These are phyloP conservation scores for Botryotinia narcissicola DNA, from an alignment of 2,329 filamentous ascomycete genomes.

Conservation along the genomic window DNA sequence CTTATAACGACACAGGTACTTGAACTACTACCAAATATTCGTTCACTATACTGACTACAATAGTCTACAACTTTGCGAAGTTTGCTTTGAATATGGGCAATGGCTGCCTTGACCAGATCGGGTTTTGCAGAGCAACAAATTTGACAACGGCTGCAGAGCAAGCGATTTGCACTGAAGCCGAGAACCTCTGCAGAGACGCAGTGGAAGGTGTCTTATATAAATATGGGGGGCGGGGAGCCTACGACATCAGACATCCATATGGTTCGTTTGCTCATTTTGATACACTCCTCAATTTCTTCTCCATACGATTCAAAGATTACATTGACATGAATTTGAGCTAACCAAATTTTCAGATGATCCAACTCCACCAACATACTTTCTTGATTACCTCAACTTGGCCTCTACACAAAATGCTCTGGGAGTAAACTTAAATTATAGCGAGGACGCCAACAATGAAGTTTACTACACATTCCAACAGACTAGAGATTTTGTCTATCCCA, in stretches of 20 bases:
- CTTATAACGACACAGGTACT: slow-evolving; percentile 31
- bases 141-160: slow-evolving; percentile 38
- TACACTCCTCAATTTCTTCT: neutral
- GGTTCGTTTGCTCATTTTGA: neutral
- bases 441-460: slow-evolving; percentile 41
- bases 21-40: neutral
- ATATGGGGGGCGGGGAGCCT: slow-evolving; percentile 44
- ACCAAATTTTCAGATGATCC: slow-evolving; percentile 42
- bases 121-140: slow-evolving; percentile 48
- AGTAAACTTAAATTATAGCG: slow-evolving; percentile 20
- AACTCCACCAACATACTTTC: slow-evolving; percentile 49
- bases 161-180: slow-evolving; percentile 51
- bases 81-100: slow-evolving; percentile 47
- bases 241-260: slow-evolving; percentile 52
- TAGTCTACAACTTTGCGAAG: slow-evolving; percentile 55
- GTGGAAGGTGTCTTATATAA: slow-evolving; percentile 45
- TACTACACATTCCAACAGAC: slow-evolving; percentile 46
- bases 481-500: slow-evolving; percentile 61
- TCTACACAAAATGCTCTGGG: slow-evolving; percentile 20
- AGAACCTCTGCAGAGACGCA: slow-evolving; percentile 54
- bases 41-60: neutral
- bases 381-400: slow-evolving; percentile 39
- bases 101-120: slow-evolving; percentile 44
- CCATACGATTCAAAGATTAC: neutral
- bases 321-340: neutral